These are phyloP conservation scores for Platismatia glauca DNA, from an alignment of 495 filamentous ascomycete genomes.

Conservation along the genomic window DNA sequence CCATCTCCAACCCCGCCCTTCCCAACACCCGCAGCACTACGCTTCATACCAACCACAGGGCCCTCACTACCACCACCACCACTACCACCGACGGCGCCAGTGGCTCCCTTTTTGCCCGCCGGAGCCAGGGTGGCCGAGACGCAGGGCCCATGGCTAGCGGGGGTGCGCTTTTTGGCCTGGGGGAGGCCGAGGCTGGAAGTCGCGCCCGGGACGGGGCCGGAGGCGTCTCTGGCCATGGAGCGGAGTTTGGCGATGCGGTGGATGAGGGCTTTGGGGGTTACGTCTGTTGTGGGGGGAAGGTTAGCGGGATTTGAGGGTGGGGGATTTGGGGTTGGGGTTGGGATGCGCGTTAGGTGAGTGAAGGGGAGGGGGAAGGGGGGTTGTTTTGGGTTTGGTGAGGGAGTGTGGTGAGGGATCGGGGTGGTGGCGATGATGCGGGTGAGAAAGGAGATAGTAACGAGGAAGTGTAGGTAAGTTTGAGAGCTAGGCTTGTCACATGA, in stretches of 20 bases:
- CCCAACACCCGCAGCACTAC: background rate
- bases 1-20: background rate
- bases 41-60: background rate
- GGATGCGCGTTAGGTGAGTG: no score
- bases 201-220: background rate
- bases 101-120: background rate
- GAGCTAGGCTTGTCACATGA: no score
- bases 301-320: background rate
- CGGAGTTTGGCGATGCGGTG: slow-evolving; percentile 5
- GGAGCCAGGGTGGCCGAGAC: background rate
- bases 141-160: background rate
- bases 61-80: no score
- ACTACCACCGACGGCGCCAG: background rate
- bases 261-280: slow-evolving; percentile 3
- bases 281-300: background rate
- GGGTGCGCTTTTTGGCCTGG: background rate
- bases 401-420: no score
- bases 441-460: no score
- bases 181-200: background rate
- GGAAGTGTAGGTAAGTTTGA: no score
- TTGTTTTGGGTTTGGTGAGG: no score
- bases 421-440: no score
- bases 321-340: background rate
- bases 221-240: background rate
- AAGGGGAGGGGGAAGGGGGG: background rate